Base-by-base conservation (phyloP, 306 rosid genomes). In the Erythrophleum fordii region DNA sequence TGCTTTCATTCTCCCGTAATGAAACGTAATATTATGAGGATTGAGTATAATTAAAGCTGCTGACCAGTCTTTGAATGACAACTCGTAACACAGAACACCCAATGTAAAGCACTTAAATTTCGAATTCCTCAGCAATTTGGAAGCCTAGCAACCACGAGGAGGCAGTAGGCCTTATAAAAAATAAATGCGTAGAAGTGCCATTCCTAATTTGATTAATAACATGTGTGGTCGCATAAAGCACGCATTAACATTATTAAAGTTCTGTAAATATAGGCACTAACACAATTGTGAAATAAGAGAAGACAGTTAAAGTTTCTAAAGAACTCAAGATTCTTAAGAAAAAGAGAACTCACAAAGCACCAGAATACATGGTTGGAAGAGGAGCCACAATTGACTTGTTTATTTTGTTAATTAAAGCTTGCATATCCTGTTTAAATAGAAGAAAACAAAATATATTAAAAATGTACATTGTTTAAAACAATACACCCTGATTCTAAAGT, bases 311-410 rank as follows among this genome's bases (percentile, higher is more conserved):
- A 17, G 28, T 59, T 42, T 75, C 34, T 3, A 41, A 78, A 56
- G 20, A 74, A 78, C 67, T n/a, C 35, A 44, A 62, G 76, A 76
- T 58, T 80, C 13, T 71, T 28, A 26, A 8, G 71, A 65, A 72
- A 75, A 70, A 66, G 72, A 72, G 58, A 49, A 90, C 97, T 92
- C 82, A 95, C 99, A 95, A 95, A 85, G 92, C 90, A 80, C 93
- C 77, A 46, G 94, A 83, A 85, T 95, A 95, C 83, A 89, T 92
- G 69, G 99, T 88, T 65, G 98, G 98, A 80, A 95, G 88, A 12
- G 99, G 99, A 86, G 98, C 87, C 84, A 95, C 99, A 77, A 95
- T 88, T 78, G 98, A 95, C 92, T 85, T 95, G 83, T 93, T 93
- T 84, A 95, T 95, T 88, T 90, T 95, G 88, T 76, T 91, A 79